Conservation (phyloP, 2,329 filamentous ascomycete species). For the Scorias spongiosa region DNA sequence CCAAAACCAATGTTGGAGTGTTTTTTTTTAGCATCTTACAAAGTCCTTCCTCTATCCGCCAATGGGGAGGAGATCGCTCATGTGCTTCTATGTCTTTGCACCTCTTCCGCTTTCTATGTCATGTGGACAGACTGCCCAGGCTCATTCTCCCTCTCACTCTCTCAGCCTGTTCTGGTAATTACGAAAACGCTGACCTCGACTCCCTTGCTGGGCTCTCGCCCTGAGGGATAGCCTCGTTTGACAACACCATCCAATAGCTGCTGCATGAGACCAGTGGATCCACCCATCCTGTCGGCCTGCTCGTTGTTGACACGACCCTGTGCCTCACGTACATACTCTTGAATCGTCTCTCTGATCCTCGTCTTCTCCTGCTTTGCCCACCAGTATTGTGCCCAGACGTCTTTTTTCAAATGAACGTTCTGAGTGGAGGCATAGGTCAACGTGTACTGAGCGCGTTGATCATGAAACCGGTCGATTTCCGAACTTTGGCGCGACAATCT, state of each 20-base stretch:
- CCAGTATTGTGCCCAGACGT: constrained; percentile 45
- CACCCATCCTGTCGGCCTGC: constrained; percentile 19
- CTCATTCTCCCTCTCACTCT: no score
- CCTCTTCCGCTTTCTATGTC: background rate
- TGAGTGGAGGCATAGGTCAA: constrained; percentile 37
- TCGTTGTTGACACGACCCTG: constrained; percentile 23
- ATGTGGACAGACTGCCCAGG: no score
- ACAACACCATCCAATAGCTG: constrained; percentile 45
- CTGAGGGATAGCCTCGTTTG: constrained; percentile 31
- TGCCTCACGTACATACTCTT: constrained; percentile 28
- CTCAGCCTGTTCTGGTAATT: constrained; percentile 10
- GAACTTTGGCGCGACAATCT: constrained; percentile 13
- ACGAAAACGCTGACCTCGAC: constrained; percentile 35
- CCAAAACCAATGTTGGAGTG: no score
- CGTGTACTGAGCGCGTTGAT: constrained; percentile 20
- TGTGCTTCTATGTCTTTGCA: background rate
- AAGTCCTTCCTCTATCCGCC: no score
- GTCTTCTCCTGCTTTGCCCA: constrained; percentile 50
- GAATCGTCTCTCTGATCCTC: constrained; percentile 38
- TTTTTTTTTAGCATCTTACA: no score
- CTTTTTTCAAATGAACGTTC: constrained; percentile 34
- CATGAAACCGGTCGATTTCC: constrained; percentile 17
- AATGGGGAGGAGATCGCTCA: no score
- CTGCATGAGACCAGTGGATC: constrained; percentile 39
- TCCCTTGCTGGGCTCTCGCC: constrained; percentile 28